Conservation (phyloP, 1,284 basidiomycete genomes). For the Papiliotrema flavescens region DNA sequence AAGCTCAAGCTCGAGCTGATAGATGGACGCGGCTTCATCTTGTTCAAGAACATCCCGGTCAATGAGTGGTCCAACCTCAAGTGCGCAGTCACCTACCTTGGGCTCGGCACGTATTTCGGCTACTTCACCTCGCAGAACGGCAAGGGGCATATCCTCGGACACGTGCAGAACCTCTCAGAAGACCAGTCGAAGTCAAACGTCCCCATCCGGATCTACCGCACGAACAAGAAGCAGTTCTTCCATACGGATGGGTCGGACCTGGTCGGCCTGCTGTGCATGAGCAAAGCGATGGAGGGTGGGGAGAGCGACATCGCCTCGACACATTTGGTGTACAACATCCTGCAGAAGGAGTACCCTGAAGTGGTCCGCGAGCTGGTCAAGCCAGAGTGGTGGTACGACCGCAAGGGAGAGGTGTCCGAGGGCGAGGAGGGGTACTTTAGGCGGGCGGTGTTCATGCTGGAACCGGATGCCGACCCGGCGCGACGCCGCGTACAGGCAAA, state of each 20-base stretch:
- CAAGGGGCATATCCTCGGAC: conserved; percentile 49
- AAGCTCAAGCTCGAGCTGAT: conserved; percentile 27
- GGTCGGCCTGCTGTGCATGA: conserved; percentile 50
- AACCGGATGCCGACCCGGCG: neutral
- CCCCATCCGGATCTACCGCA: conserved; percentile 51
- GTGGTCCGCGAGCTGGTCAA: conserved; percentile 45
- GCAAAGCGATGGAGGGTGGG: conserved; percentile 50
- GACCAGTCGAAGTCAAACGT: conserved; percentile 46
- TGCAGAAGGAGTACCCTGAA: conserved; percentile 50
- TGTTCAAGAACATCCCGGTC: conserved; percentile 49
- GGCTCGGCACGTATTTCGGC: conserved; percentile 46
- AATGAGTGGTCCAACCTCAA: conserved; percentile 43
- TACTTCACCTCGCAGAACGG: conserved; percentile 44
- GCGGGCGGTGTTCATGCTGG: conserved; percentile 10
- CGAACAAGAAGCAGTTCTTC: conserved; percentile 49
- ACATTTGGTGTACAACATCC: conserved; percentile 50
- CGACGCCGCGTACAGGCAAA: conserved; percentile 8
- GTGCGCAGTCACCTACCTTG: conserved; percentile 47
- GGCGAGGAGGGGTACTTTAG: conserved; percentile 28
- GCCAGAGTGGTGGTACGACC: conserved; percentile 48
- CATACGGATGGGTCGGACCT: conserved; percentile 43
- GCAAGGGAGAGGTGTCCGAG: conserved; percentile 47
- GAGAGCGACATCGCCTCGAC: conserved; percentile 50
- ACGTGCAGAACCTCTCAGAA: conserved; percentile 51
- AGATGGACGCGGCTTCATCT: conserved; percentile 44